phyloP scores from a whole-genome alignment of 1,284 basidiomycete species.

The Neolentinus lepideus region DNA sequence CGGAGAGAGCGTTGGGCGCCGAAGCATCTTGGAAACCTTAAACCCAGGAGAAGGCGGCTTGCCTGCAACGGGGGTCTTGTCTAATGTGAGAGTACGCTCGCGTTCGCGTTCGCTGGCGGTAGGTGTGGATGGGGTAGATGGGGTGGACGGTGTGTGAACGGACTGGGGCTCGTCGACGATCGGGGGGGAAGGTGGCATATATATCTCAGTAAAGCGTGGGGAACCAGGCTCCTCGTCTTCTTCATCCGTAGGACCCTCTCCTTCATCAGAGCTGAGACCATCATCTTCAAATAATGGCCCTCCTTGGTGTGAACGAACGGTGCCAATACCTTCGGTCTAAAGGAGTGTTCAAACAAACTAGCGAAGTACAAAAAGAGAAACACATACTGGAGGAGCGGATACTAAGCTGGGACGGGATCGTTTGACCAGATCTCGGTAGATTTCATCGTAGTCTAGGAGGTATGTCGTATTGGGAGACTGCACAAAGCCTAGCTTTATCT shows the following conservation, averaged over 20 bases:
- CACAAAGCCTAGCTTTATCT: slow-evolving; percentile 76
- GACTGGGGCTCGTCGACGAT: slow-evolving; percentile 9
- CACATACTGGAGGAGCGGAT: slow-evolving; percentile 74
- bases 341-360: not conserved
- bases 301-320: slow-evolving; percentile 60
- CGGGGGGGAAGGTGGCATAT: not conserved
- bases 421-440: slow-evolving; percentile 61
- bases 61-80: not conserved
- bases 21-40: not conserved
- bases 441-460: slow-evolving; percentile 39
- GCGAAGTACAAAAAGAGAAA: slow-evolving; percentile 5
- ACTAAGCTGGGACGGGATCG: slow-evolving; percentile 60
- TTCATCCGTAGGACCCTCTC: slow-evolving; percentile 35
- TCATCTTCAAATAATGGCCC: slow-evolving; percentile 67
- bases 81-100: not conserved
- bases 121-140: not conserved
- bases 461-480: slow-evolving; percentile 32
- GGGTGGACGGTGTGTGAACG: slow-evolving; percentile 4
- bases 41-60: not conserved
- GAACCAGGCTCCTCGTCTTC: slow-evolving; percentile 16
- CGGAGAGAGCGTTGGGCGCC: not conserved
- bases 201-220: slow-evolving; percentile 8
- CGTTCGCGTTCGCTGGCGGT: not conserved
- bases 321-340: slow-evolving; percentile 87
- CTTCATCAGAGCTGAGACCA: slow-evolving; percentile 59